Evolutionary conservation across 2,329 filamentous ascomycete genomes (phyloP).

Genomic region (Diplodia sapinea): DNA sequence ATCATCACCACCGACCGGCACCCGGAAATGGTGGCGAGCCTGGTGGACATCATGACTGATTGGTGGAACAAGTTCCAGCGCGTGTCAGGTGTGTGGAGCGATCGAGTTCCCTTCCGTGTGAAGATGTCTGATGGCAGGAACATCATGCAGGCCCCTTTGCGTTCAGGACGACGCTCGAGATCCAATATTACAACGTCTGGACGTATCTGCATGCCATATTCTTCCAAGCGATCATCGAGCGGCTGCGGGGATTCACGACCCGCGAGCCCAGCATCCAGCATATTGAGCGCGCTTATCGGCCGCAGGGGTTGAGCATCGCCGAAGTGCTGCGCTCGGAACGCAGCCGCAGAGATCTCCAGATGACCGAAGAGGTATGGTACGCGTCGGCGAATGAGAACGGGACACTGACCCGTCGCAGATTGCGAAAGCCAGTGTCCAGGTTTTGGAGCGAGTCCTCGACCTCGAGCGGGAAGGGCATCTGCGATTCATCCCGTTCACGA

Average conservation of each 20-base stretch:
- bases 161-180: slow-evolving; percentile 7
- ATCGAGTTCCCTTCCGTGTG: neutral
- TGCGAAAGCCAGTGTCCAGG: slow-evolving; percentile 3
- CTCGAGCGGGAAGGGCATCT: slow-evolving; percentile 10
- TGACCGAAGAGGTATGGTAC: neutral
- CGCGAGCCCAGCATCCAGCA: neutral
- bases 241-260: neutral
- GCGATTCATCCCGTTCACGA: slow-evolving; percentile 2
- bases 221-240: slow-evolving; percentile 13
- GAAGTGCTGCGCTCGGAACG: slow-evolving; percentile 12
- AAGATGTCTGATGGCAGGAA: neutral
- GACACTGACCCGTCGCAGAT: neutral
- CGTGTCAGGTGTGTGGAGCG: neutral
- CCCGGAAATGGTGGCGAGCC: slow-evolving; percentile 6
- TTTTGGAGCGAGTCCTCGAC: neutral
- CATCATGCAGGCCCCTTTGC: neutral
- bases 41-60: slow-evolving; percentile 7
- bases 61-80: slow-evolving; percentile 22
- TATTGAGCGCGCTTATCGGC: slow-evolving; percentile 3
- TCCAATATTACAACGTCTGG: slow-evolving; percentile 19
- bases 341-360: slow-evolving; percentile 4
- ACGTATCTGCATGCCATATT: slow-evolving; percentile 10
- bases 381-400: neutral
- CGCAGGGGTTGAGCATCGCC: neutral
- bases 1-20: neutral